Conservation (phyloP, 768 basidiomycete species). For the Collybiopsis confluens region DNA sequence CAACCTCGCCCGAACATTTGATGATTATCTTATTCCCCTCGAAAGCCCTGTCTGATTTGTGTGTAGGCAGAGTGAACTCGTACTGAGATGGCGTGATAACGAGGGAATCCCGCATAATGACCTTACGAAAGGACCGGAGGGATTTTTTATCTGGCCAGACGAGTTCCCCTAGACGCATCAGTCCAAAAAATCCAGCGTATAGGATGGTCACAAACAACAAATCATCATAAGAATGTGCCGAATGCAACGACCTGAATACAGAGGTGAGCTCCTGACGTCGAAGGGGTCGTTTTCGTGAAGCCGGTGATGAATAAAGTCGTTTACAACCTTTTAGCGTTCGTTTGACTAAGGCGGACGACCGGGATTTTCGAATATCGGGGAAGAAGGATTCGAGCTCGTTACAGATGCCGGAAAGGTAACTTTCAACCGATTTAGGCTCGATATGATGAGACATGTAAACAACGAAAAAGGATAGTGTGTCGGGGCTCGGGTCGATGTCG, state of each 20-base stretch:
- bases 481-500: background rate
- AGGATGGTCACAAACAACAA: background rate
- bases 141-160: background rate
- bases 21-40: conserved; percentile 12
- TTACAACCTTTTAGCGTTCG: background rate
- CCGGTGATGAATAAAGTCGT: background rate
- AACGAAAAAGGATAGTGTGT: background rate
- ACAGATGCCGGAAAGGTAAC: background rate
- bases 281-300: background rate
- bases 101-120: background rate
- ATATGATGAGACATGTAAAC: background rate
- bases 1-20: conserved; percentile 15
- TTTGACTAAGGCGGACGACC: background rate
- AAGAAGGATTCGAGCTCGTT: background rate
- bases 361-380: background rate
- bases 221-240: background rate
- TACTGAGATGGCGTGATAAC: too few relatives aligned
- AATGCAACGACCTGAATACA: too few relatives aligned
- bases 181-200: background rate
- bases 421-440: background rate
- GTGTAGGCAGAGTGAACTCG: background rate
- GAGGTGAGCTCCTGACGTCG: background rate
- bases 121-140: background rate
- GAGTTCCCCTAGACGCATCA: background rate
- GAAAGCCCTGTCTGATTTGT: conserved; percentile 1